A percentile compares a stretch with the other conserved stretches of the same genome.
Evolutionary conservation across 192 early-diverging fungal genomes (phyloP).

Genomic region (Coemansia sp.): DNA sequence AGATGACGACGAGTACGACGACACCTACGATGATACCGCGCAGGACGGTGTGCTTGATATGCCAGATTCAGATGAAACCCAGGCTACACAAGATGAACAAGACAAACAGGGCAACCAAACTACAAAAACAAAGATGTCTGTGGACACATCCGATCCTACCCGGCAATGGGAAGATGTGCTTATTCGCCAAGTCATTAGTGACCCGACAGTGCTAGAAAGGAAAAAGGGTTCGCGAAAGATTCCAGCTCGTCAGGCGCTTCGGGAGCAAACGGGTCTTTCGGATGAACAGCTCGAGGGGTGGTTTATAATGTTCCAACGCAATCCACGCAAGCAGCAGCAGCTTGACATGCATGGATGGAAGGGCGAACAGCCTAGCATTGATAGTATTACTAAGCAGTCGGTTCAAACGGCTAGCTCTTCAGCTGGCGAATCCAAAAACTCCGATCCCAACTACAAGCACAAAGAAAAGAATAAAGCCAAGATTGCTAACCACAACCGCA

Average conservation of each 20-base stretch:
- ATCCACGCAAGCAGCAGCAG: slow-evolving; percentile 65
- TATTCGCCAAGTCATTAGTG: slow-evolving; percentile 56
- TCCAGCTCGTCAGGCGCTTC: slow-evolving; percentile 57
- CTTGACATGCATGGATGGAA: slow-evolving; percentile 61
- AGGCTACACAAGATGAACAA: slow-evolving; percentile 1
- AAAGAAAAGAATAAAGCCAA: slow-evolving; percentile 66
- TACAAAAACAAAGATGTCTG: neutral
- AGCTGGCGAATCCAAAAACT: slow-evolving; percentile 13
- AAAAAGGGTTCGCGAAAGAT: slow-evolving; percentile 59
- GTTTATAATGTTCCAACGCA: slow-evolving; percentile 81
- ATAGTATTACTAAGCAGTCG: slow-evolving; percentile 1
- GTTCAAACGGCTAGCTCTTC: slow-evolving; percentile 5
- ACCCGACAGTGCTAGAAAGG: slow-evolving; percentile 67
- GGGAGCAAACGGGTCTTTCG: slow-evolving; percentile 67
- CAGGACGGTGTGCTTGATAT: slow-evolving; percentile 63
- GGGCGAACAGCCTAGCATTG: slow-evolving; percentile 47
- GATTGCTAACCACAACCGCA: slow-evolving; percentile 72
- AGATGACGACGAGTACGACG: slow-evolving; percentile 91
- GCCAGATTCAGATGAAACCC: slow-evolving; percentile 46
- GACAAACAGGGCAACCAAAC: slow-evolving; percentile 2
- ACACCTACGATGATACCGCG: slow-evolving; percentile 80
- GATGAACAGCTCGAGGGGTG: slow-evolving; percentile 95
- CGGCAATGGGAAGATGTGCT: slow-evolving; percentile 62
- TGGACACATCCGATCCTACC: slow-evolving; percentile 49
- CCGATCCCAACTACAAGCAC: slow-evolving; percentile 17